Evolutionary conservation across 2,329 filamentous ascomycete genomes (phyloP).

Genomic region (Nigrograna mackinnonii): DNA sequence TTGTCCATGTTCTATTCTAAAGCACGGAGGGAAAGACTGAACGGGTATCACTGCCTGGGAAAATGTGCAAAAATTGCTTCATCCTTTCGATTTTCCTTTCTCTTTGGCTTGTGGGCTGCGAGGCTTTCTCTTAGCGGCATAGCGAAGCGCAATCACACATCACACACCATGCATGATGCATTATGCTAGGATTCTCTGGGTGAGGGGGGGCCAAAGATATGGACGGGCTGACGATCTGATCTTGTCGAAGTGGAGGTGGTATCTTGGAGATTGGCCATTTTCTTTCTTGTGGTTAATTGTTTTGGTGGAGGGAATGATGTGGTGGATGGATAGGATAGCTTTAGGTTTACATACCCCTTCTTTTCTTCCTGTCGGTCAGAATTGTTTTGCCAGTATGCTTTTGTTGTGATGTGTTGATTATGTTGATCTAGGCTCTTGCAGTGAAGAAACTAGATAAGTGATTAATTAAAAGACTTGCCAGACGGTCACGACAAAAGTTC

Average conservation of each 20-base stretch:
- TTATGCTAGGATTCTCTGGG: not conserved
- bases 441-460: too few relatives aligned
- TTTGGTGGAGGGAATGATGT: too few relatives aligned
- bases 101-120: not conserved
- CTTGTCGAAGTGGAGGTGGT: not conserved
- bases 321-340: not conserved
- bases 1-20: not conserved
- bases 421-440: too few relatives aligned
- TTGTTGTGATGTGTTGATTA: too few relatives aligned
- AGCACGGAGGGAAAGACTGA: not conserved
- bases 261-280: too few relatives aligned
- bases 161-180: not conserved
- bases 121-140: not conserved
- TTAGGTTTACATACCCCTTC: conserved; percentile 2
- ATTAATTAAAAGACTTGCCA: too few relatives aligned
- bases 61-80: not conserved
- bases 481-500: too few relatives aligned
- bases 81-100: not conserved
- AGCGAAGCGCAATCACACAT: not conserved
- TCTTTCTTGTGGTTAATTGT: too few relatives aligned
- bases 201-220: not conserved
- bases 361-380: not conserved
- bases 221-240: not conserved
- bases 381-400: too few relatives aligned
- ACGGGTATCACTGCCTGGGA: not conserved